Percentiles rank a stretch among this genome's conserved stretches.
Conservation (phyloP, 805 yeast species). For the Candida germanica region DNA sequence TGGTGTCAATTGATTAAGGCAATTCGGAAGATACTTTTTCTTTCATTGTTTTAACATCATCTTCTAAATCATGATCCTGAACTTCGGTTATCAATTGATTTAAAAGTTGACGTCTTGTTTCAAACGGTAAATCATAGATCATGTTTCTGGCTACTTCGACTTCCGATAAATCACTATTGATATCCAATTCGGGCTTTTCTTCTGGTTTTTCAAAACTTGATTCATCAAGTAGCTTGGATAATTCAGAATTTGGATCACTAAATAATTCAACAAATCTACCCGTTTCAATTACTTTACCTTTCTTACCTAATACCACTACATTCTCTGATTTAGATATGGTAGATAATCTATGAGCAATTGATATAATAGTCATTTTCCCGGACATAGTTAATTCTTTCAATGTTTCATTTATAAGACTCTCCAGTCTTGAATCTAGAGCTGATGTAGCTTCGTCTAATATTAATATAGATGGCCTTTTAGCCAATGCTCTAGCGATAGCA, state of each 20-base stretch:
- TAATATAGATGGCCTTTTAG: slow-evolving; percentile 61
- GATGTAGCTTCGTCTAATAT: slow-evolving; percentile 71
- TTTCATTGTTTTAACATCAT: slow-evolving; percentile 2
- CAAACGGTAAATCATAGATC: slow-evolving; percentile 37
- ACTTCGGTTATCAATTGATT: slow-evolving; percentile 21
- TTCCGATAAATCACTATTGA: slow-evolving; percentile 14
- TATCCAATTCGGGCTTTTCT: slow-evolving; percentile 12
- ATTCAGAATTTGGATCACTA: slow-evolving; percentile 39
- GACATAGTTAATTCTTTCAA: slow-evolving; percentile 33
- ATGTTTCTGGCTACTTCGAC: slow-evolving; percentile 26
- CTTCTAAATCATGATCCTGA: slow-evolving; percentile 6
- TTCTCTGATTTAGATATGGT: slow-evolving; percentile 45
- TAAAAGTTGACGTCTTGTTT: slow-evolving; percentile 26
- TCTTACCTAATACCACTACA: slow-evolving; percentile 41
- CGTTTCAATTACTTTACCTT: slow-evolving; percentile 39
- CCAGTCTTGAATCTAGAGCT: slow-evolving; percentile 54
- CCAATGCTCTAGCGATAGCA: slow-evolving; percentile 72
- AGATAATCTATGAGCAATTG: slow-evolving; percentile 44
- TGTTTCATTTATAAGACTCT: slow-evolving; percentile 43
- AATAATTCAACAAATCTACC: slow-evolving; percentile 40
- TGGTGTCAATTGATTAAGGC: slow-evolving; percentile 1
- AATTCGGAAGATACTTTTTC: slow-evolving; percentile 9
- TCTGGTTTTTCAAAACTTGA: slow-evolving; percentile 21
- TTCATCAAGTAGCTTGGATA: slow-evolving; percentile 40
- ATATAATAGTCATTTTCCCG: slow-evolving; percentile 42